These are phyloP conservation scores for Mucor racemosus DNA, from an alignment of 371 early-diverging fungal species.

Conservation along the genomic window DNA sequence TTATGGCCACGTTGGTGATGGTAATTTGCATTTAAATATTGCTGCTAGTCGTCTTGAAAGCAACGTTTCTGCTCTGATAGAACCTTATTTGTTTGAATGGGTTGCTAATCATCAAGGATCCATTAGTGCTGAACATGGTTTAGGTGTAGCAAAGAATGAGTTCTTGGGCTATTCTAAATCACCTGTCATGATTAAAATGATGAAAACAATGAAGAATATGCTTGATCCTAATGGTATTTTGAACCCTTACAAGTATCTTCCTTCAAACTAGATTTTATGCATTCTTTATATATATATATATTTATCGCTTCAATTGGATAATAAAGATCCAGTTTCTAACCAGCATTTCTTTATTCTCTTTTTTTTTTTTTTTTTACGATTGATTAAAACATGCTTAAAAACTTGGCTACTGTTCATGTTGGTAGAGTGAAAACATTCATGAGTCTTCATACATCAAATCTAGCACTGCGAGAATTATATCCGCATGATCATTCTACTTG, in stretches of 20 bases:
- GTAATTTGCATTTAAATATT: constrained; percentile 91
- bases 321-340: background rate
- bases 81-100: constrained; percentile 95
- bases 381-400: background rate
- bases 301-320: background rate
- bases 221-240: constrained; percentile 87
- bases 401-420: constrained; percentile 1
- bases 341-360: background rate
- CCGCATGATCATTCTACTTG: constrained; percentile 6
- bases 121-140: constrained; percentile 82
- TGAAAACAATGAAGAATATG: constrained; percentile 77
- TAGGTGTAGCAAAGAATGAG: constrained; percentile 78
- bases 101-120: constrained; percentile 72
- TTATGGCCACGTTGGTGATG: constrained; percentile 93
- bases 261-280: background rate
- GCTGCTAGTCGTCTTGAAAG: constrained; percentile 66
- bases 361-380: no score
- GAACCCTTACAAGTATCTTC: constrained; percentile 78
- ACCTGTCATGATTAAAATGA: constrained; percentile 64
- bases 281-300: background rate
- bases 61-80: constrained; percentile 72
- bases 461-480: background rate
- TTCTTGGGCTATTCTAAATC: constrained; percentile 71
- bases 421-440: background rate
- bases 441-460: background rate